Conservation (phyloP, 768 basidiomycete species). For the Boletus sp. region DNA sequence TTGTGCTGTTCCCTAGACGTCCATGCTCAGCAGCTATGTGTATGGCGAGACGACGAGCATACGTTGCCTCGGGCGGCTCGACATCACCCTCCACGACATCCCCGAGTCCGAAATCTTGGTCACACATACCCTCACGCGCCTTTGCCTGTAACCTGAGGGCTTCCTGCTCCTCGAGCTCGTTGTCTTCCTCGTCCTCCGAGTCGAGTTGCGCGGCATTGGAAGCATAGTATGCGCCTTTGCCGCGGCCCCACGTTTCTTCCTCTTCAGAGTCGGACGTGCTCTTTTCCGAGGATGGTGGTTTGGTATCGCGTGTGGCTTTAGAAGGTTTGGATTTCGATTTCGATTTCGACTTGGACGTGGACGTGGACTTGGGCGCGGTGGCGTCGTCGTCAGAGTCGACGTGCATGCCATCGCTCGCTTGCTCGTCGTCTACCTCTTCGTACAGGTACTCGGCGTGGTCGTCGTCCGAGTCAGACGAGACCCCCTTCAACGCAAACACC, state of each 20-base stretch:
- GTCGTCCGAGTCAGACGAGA: conserved; percentile 36
- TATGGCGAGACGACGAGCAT: conserved; percentile 1
- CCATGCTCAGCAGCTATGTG: conserved; percentile 3
- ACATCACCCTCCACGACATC: conserved; percentile 47
- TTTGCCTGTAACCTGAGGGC: conserved; percentile 77
- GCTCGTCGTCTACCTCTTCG: conserved; percentile 10
- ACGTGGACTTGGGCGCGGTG: background rate
- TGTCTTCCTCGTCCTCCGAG: conserved; percentile 85
- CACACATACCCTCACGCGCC: conserved; percentile 63
- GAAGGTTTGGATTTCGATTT: conserved; percentile 14
- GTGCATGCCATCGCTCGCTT: conserved; percentile 23
- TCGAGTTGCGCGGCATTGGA: conserved; percentile 80
- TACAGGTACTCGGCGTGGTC: conserved; percentile 40
- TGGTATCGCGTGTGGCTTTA: conserved; percentile 11
- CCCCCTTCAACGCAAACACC: conserved; percentile 70
- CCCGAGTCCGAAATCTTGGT: conserved; percentile 82
- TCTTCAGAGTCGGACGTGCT: conserved; percentile 24
- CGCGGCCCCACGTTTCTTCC: conserved; percentile 76
- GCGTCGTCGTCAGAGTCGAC: conserved; percentile 9
- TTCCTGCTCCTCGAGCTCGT: conserved; percentile 87
- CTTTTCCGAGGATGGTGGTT: conserved; percentile 8
- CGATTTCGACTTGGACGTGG: conserved; percentile 8
- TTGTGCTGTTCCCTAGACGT: conserved; percentile 17
- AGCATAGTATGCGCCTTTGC: conserved; percentile 80
- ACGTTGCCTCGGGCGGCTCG: conserved; percentile 31